Base-by-base conservation (phyloP, 768 basidiomycete species). In the Ramaria sp. region DNA sequence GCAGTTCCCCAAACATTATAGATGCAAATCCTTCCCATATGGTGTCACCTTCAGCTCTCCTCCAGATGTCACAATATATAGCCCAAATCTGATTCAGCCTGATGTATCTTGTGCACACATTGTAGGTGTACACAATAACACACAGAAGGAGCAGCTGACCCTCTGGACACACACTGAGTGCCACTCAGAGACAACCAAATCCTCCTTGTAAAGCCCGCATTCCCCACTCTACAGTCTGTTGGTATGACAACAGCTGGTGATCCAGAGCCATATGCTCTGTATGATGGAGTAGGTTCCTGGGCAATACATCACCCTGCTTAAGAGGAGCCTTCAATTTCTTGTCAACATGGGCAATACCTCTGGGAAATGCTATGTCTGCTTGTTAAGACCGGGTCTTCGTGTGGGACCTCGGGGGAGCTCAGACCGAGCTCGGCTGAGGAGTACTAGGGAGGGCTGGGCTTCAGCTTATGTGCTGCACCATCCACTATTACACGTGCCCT, bases 201-300 rank as follows among this genome's bases (percentile, higher is more conserved):
- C 72, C 72, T 7, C 75, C 74, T 59, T 78, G 76, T 7, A 80
- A 50, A 5, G 64, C 58, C 1, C 67, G 66, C 69, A 73, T 78
- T 0, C 78, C 78, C 79, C 77, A 81, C 60, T 81, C 76, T 11
- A 75, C 75, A 0, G 77, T 73, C 62, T 81, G 78, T 1, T 71
- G 61, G 59, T 65, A 78, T 2, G 74, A 76, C 0, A 79, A 63
- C 0, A 79, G 67, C 58, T 79, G 63, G 0, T 63, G 51, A 61
- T 78, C 67, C 53, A 68, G 71, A 1, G 45, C 62, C 31, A 72
- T 46, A 0, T 59, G 13, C 30, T 65, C 59, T 4, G 63, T 61
- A 9, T 65, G 63, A 20, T 69, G 64, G 7, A 53, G 48, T 7
- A 33, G 30, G 33, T 61, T 51, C 0, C 42, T 53, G 10, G 61